Base-by-base conservation (phyloP, 768 basidiomycete species). In the Phallus indusiatus region DNA sequence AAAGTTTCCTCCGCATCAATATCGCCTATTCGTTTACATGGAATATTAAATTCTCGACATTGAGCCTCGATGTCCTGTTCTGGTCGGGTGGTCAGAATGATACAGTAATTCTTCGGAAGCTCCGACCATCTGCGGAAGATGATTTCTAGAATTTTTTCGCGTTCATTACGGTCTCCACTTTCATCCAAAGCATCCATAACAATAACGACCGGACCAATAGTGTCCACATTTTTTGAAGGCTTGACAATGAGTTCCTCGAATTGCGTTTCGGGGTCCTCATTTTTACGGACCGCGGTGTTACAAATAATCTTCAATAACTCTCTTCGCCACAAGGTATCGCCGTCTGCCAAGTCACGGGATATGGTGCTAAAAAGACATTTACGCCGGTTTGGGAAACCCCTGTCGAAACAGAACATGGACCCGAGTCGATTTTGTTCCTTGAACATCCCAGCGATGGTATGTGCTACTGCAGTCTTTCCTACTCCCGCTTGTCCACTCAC, bases 401-500 rank as follows among this genome's bases (percentile, higher is more conserved):
- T 35, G 5, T 61, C 66, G 48, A 65, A 65, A 28, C 66, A 69
- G 61, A 70, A 65, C 52, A 67, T 66, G 18, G 59, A 64, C 20
- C 56, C 62, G 14, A 67, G 60, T 6, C 37, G 48, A 1, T 24
- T 54, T n/a, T 58, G 42, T 5, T 37, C 54, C 3, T 35, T 17
- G 18, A 54, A 55, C 1, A 28, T 20, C 24, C 72, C 64, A 14
- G 71, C 67, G 1, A 72, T 62, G 0, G 71, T 70, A 42, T 72
- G 72, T 16, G 66, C 65, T 12, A 75, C 56, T 0, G 69, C 65
- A 0, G 70, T 63, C 53, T 71, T 71, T 2, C 71, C 71, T 0
- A 63, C 61, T 0, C 71, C 69, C 14, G 1, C 66, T 63, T 4
- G 66, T 64, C 68, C 69, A 71, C 12, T 60, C 53, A 10, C 35